Conservation (phyloP, 2,329 filamentous ascomycete species). For the Kalaharituber pfeilii region DNA sequence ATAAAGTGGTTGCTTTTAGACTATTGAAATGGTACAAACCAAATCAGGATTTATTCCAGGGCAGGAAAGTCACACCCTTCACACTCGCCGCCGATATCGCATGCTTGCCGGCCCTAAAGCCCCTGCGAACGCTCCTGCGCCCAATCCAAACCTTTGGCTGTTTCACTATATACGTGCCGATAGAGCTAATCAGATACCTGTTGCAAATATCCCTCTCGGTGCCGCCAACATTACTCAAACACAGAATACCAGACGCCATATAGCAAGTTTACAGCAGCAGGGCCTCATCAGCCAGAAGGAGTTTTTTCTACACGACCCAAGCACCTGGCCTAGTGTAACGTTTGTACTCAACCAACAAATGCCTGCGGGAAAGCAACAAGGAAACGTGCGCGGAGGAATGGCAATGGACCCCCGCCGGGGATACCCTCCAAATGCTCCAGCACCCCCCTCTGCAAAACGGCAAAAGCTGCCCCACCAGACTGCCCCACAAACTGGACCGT, state of each 20-base stretch:
- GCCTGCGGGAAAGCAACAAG: conserved; percentile 4
- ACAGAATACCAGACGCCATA: conserved; percentile 32
- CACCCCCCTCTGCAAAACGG: conserved; percentile 25
- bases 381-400: neutral
- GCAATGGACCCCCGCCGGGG: conserved; percentile 14
- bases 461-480: conserved; percentile 26
- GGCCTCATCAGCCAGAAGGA: conserved; percentile 76
- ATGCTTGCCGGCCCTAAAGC: conserved; percentile 48
- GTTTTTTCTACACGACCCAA: conserved; percentile 79
- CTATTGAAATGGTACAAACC: conserved; percentile 79
- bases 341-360: conserved; percentile 13
- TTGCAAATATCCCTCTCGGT: conserved; percentile 43
- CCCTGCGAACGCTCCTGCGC: conserved; percentile 50
- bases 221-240: conserved; percentile 27
- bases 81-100: conserved; percentile 72
- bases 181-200: conserved; percentile 53
- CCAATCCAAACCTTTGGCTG: conserved; percentile 74
- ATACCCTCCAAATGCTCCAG: conserved; percentile 1
- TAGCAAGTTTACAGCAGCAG: conserved; percentile 46
- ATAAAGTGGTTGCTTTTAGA: conserved; percentile 38
- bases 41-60: conserved; percentile 59
- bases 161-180: conserved; percentile 75
- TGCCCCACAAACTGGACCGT: conserved; percentile 19
- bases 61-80: conserved; percentile 53
- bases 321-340: conserved; percentile 45